Percentiles rank a stretch among this genome's conserved stretches.
These are phyloP conservation scores for Teunomyces aglyptinius DNA, from an alignment of 805 yeast genomes.

Conservation along the genomic window DNA sequence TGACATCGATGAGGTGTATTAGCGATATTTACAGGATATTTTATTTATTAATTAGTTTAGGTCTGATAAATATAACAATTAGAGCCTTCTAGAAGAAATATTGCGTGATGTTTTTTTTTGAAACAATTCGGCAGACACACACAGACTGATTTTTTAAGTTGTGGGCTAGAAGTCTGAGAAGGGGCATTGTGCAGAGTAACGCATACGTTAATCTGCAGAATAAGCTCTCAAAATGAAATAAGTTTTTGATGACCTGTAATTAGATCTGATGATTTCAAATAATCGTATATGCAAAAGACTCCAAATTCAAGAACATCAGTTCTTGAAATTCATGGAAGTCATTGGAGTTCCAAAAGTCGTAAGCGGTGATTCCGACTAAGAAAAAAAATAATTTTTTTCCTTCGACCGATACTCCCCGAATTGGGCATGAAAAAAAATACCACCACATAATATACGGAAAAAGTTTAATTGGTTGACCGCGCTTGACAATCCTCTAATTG, in stretches of 20 bases:
- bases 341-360: background rate
- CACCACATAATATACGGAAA: background rate
- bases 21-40: background rate
- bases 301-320: background rate
- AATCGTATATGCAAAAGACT: background rate
- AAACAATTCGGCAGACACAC: background rate
- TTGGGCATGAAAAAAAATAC: background rate
- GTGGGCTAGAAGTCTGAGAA: background rate
- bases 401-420: background rate
- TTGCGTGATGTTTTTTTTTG: slow-evolving; percentile 2
- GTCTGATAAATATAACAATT: background rate
- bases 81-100: slow-evolving; percentile 3
- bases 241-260: background rate
- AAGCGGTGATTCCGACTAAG: background rate
- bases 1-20: background rate
- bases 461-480: slow-evolving; percentile 1
- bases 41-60: slow-evolving; percentile 3
- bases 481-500: background rate
- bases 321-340: background rate
- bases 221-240: background rate
- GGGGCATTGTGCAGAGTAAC: background rate
- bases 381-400: background rate
- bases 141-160: background rate
- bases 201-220: background rate
- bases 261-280: background rate